Evolutionary conservation across 257 asterid species (phyloP).

Genomic region (Voacanga thouarsii): DNA sequence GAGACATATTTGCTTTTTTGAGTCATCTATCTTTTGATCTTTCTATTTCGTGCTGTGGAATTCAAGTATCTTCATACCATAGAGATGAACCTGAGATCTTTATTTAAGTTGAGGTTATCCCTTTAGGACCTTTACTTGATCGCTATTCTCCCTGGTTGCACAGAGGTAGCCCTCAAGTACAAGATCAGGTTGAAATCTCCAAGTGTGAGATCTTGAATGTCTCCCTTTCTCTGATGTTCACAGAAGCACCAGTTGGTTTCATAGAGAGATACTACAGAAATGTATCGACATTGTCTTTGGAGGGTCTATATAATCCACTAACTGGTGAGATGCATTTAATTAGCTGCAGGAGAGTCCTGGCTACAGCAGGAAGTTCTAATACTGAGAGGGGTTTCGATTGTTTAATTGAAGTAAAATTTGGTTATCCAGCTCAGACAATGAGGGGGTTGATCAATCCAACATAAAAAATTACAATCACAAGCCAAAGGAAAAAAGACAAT

Average conservation of each 20-base stretch:
- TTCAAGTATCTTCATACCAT: not conserved
- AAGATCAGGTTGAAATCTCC: conserved; percentile 1
- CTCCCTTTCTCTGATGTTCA: conserved; percentile 17
- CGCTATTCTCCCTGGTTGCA: not conserved
- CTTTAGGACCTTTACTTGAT: conserved; percentile 20
- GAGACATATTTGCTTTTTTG: not conserved
- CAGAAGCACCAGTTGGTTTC: not conserved
- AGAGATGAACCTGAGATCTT: not conserved
- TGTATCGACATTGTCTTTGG: conserved; percentile 15
- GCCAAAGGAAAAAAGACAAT: conserved; percentile 18
- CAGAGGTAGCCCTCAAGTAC: not conserved
- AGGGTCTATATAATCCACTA: conserved; percentile 20
- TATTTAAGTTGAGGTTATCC: conserved; percentile 13
- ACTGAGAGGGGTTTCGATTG: conserved; percentile 18
- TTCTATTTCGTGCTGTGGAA: conserved; percentile 6
- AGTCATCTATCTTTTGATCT: conserved; percentile 5
- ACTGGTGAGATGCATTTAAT: conserved; percentile 18
- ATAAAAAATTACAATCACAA: conserved; percentile 15
- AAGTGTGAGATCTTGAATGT: conserved; percentile 15
- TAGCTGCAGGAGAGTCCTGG: conserved; percentile 19
- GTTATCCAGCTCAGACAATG: not conserved
- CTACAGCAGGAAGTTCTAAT: not conserved
- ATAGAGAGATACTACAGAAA: conserved; percentile 1
- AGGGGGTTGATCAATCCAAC: conserved; percentile 23
- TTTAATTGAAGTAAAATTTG: conserved; percentile 17